phyloP scores from a whole-genome alignment of 2,329 filamentous ascomycete genomes.

The Sporothrix globosa region DNA sequence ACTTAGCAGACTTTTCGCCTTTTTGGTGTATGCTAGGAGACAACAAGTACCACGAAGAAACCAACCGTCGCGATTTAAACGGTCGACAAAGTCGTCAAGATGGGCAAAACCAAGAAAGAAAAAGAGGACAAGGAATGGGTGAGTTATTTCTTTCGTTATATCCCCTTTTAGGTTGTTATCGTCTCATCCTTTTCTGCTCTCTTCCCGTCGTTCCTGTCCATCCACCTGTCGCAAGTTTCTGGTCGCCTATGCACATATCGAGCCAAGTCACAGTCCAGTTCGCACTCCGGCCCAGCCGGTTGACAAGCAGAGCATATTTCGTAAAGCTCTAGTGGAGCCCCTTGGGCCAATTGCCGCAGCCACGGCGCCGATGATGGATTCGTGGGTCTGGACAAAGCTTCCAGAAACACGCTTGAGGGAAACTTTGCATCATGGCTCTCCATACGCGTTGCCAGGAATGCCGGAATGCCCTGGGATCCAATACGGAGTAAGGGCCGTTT shows the following conservation, averaged over 20 bases:
- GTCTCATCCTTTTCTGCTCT: not conserved
- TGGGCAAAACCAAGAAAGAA: slow-evolving; percentile 26
- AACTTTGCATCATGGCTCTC: slow-evolving; percentile 14
- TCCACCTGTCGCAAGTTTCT: not conserved
- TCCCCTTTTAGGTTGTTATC: not conserved
- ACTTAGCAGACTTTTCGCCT: not conserved
- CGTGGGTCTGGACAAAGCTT: not conserved
- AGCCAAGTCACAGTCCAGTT: slow-evolving; percentile 6
- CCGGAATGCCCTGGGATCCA: not conserved
- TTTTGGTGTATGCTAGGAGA: not conserved
- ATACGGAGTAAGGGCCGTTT: not conserved
- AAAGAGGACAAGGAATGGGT: slow-evolving; percentile 36
- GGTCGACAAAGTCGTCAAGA: not conserved
- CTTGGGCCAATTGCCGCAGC: not conserved
- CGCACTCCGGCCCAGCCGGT: slow-evolving; percentile 14
- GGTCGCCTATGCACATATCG: slow-evolving; percentile 2
- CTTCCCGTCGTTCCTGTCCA: not conserved
- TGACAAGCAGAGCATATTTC: not conserved
- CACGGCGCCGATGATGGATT: not conserved
- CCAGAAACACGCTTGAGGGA: not conserved
- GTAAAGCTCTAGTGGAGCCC: slow-evolving; percentile 16
- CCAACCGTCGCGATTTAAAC: not conserved
- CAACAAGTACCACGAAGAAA: not conserved
- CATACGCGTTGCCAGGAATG: not conserved
- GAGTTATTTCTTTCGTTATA: slow-evolving; percentile 2